Conservation (phyloP, 345 rosid genomes). For the Diplotaxis tenuifolia region DNA sequence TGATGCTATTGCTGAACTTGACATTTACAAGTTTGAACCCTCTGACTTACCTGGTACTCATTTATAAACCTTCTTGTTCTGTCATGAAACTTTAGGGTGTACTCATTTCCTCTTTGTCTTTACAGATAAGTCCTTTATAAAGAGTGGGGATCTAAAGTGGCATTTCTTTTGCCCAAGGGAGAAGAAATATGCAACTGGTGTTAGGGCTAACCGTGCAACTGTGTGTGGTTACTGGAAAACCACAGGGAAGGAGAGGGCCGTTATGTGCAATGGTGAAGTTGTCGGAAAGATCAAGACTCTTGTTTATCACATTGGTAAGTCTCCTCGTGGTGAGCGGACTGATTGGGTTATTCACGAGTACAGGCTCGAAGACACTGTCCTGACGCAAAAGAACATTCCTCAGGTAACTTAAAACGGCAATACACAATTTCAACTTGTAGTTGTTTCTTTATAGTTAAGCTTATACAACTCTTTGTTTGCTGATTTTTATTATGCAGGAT, state of each 20-base stretch:
- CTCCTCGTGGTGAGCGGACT: slow-evolving; percentile 57
- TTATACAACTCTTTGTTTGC: not conserved
- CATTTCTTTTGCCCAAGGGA: slow-evolving; percentile 74
- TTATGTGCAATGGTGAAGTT: slow-evolving; percentile 38
- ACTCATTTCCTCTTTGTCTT: too few relatives aligned
- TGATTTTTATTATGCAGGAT: slow-evolving; percentile 50
- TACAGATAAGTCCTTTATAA: slow-evolving; percentile 42
- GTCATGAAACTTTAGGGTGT: too few relatives aligned
- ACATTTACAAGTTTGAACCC: slow-evolving; percentile 67
- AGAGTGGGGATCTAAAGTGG: slow-evolving; percentile 69
- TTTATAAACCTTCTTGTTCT: not conserved
- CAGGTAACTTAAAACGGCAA: slow-evolving; percentile 19
- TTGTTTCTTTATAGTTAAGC: not conserved
- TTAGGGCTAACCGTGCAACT: slow-evolving; percentile 56
- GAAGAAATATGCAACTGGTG: slow-evolving; percentile 60
- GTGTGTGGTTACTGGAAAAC: slow-evolving; percentile 74
- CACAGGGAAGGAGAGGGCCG: slow-evolving; percentile 67
- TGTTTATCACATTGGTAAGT: slow-evolving; percentile 60
- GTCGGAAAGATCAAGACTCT: slow-evolving; percentile 69
- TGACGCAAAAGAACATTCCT: slow-evolving; percentile 39
- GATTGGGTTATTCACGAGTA: slow-evolving; percentile 95
- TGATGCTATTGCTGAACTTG: slow-evolving; percentile 60
- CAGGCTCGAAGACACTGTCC: slow-evolving; percentile 49
- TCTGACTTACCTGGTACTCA: slow-evolving; percentile 55
- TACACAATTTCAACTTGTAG: not conserved